Evolutionary conservation across 345 rosid species (phyloP), one percentile per base, ranked within the genome.

Genomic region (Linum trigynum): DNA sequence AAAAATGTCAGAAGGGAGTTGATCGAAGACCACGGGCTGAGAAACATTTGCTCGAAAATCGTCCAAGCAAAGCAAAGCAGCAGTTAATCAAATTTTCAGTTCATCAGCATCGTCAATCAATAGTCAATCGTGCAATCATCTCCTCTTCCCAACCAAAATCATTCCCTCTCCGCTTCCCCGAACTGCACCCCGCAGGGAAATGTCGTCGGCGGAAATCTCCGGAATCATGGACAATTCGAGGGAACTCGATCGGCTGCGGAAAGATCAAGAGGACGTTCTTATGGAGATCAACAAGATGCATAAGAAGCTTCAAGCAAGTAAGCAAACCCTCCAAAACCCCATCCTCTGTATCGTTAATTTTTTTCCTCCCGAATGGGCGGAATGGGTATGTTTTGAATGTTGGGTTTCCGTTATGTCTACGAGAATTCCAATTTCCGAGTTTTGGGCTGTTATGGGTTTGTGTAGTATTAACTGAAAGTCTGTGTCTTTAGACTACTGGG

Each of bases 171-270:
- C 53, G 53, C 9, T 48, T 48, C 14, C 15, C 53, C 14, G 32
- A 23, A 23, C 32, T 23, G 32, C 14, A 9, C 53, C 15, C 14
- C 14, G 9, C 9, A 1, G 53, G 14, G 14, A 48, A 12, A 83
- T 86, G 86, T 78, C 97, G 65, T 72, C 89, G 38, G 78, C 85
- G 76, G 92, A 84, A 71, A 74, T 90, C 60, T 64, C 75, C 55
- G 87, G 78, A 64, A 88, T 94, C 37, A 67, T 88, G 75, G 96
- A 90, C 0, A 82, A 79, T 74, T 82, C 97, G 38, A 85, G 79
- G 76, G 87, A 88, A 76, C 92, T 92, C 53, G 97, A 92, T 83
- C 91, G 92, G 71, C 66, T 91, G 66, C 83, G 87, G 89, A 91
- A 81, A 77, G 86, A 78, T 2, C 92, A 84, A 57, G 92, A 88